Evolutionary conservation across 208 protist species (phyloP).

Genomic region (Plasmodiophora brassicae): DNA sequence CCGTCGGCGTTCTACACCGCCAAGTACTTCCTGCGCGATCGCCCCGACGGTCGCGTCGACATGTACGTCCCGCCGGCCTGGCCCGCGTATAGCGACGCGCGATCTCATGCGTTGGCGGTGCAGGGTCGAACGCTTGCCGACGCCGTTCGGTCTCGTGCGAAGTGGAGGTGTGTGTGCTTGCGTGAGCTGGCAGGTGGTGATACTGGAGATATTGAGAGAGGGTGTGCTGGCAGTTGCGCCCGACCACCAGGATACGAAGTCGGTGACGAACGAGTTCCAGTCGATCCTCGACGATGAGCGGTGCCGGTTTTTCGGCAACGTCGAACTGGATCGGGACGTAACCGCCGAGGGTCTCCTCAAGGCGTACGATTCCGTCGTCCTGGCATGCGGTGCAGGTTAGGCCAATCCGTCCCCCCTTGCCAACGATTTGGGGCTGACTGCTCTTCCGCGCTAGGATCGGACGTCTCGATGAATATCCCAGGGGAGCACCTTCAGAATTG

Average conservation of each 20-base stretch:
- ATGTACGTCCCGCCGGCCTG: constrained; percentile 59
- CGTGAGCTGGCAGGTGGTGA: no score
- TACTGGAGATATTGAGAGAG: no score
- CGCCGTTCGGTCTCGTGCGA: constrained; percentile 88
- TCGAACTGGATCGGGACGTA: constrained; percentile 66
- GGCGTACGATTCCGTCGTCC: constrained; percentile 81
- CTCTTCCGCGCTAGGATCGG: no score
- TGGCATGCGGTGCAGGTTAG: constrained; percentile 79
- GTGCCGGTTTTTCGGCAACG: constrained; percentile 83
- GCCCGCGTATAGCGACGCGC: not conserved
- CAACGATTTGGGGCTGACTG: no score
- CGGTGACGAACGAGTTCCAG: constrained; percentile 79
- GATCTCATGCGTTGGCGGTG: not conserved
- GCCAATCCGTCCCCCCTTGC: not conserved
- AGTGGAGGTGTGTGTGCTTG: no score
- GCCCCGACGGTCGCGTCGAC: constrained; percentile 43
- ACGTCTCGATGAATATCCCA: not conserved
- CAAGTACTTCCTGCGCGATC: constrained; percentile 68
- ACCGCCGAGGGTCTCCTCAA: constrained; percentile 58
- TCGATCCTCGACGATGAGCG: constrained; percentile 55
- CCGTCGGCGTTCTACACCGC: constrained; percentile 89
- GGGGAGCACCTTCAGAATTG: constrained; percentile 9
- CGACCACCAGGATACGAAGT: constrained; percentile 92
- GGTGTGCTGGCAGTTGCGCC: no score
- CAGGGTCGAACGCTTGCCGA: constrained; percentile 75